These are phyloP conservation scores for Fraxinus velutina DNA, from an alignment of 305 asterid species.

Conservation along the genomic window DNA sequence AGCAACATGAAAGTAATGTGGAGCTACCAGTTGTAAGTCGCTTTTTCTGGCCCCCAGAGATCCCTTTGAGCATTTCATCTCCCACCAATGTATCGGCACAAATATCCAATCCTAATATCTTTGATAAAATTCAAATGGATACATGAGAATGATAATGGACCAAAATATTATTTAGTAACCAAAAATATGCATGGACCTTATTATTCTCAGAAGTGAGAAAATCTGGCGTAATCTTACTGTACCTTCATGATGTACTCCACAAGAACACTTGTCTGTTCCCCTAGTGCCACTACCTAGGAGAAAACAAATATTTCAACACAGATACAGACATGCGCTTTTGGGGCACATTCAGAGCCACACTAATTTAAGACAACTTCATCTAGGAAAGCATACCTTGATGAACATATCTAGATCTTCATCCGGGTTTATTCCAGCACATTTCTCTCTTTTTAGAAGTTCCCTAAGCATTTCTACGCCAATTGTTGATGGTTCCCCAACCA, in stretches of 20 bases:
- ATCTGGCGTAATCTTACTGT: slow-evolving; percentile 16
- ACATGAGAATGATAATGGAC: slow-evolving; percentile 7
- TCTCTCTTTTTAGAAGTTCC: slow-evolving; percentile 73
- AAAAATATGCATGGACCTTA: slow-evolving; percentile 5
- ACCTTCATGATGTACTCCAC: slow-evolving; percentile 86
- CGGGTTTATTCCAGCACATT: slow-evolving; percentile 57
- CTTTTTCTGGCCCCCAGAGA: slow-evolving; percentile 82
- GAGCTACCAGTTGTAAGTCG: slow-evolving; percentile 67
- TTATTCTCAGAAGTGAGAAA: slow-evolving; percentile 18
- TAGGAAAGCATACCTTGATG: slow-evolving; percentile 54
- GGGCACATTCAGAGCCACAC: background rate
- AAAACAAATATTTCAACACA: slow-evolving; percentile 38
- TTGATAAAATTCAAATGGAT: slow-evolving; percentile 42
- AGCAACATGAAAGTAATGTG: slow-evolving; percentile 23
- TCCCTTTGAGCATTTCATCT: slow-evolving; percentile 80
- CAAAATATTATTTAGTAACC: background rate
- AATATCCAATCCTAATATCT: slow-evolving; percentile 79
- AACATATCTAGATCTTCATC: slow-evolving; percentile 62
- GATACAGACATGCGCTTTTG: slow-evolving; percentile 3
- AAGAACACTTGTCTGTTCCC: slow-evolving; percentile 62
- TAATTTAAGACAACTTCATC: slow-evolving; percentile 19
- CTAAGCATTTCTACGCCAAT: slow-evolving; percentile 51
- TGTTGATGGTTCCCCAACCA: slow-evolving; percentile 11
- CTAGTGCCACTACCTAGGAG: slow-evolving; percentile 85
- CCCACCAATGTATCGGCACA: slow-evolving; percentile 83